phyloP scores from a whole-genome alignment of 129 eudicot genomes.

The Ambrosia artemisiifolia region DNA sequence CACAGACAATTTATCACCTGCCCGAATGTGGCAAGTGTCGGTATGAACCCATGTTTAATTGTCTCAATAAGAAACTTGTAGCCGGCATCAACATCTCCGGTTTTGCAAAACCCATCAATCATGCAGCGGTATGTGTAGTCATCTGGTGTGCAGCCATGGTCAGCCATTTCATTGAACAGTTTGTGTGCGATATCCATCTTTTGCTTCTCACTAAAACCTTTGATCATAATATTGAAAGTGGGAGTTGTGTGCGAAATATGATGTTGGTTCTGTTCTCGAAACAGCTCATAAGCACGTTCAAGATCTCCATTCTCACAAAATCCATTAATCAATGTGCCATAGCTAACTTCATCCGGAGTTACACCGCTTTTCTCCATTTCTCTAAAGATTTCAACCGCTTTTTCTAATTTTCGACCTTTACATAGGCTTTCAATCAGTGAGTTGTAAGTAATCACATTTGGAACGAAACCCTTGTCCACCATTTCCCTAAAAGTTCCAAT shows the following conservation, averaged over 20 bases:
- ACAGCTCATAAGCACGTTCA: constrained; percentile 60
- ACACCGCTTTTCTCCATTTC: constrained; percentile 62
- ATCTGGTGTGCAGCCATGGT: constrained; percentile 52
- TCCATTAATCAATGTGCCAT: constrained; percentile 82
- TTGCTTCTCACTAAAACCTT: constrained; percentile 56
- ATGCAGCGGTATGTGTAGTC: constrained; percentile 68
- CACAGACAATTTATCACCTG: constrained; percentile 77
- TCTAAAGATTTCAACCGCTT: constrained; percentile 56
- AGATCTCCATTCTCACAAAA: constrained; percentile 63
- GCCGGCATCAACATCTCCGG: constrained; percentile 59
- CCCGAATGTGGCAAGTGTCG: constrained; percentile 70
- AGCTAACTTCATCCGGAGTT: constrained; percentile 62
- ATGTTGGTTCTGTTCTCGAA: constrained; percentile 42
- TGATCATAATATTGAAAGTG: constrained; percentile 72
- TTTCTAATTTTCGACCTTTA: constrained; percentile 50
- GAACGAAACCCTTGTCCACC: constrained; percentile 70
- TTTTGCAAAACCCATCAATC: constrained; percentile 86
- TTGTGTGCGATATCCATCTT: constrained; percentile 57
- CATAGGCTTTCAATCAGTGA: constrained; percentile 79
- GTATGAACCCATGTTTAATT: constrained; percentile 52
- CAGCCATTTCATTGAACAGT: constrained; percentile 63
- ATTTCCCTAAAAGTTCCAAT: constrained; percentile 67
- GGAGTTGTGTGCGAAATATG: constrained; percentile 57
- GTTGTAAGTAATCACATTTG: constrained; percentile 76
- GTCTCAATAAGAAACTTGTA: constrained; percentile 51